Conservation (phyloP, 1,284 basidiomycete genomes). For the Neolentinus lepideus region DNA sequence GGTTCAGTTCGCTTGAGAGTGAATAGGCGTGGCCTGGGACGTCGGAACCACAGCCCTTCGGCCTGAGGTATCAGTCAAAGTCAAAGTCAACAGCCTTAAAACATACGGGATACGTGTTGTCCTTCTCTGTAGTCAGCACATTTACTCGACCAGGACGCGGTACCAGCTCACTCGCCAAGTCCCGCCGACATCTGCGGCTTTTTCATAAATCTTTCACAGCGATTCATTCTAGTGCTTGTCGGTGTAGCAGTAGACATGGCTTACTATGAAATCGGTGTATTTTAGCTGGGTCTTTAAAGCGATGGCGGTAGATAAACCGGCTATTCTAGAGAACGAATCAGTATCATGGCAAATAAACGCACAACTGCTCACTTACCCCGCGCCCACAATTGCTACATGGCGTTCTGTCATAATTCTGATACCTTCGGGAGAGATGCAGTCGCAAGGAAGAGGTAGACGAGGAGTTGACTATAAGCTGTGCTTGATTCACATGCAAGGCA, state of each 20-base stretch:
- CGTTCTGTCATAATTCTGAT: slow-evolving; percentile 7
- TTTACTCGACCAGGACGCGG: neutral
- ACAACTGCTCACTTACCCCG: slow-evolving; percentile 30
- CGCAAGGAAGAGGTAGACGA: neutral
- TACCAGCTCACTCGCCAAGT: slow-evolving; percentile 39
- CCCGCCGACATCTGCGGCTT: slow-evolving; percentile 35
- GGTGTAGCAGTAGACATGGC: slow-evolving; percentile 8
- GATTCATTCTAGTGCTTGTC: too few relatives aligned
- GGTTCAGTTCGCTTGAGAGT: slow-evolving; percentile 47
- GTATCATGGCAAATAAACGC: neutral
- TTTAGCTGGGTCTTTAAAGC: slow-evolving; percentile 34
- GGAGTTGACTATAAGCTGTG: neutral
- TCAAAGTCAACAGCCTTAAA: neutral
- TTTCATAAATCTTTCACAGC: slow-evolving; percentile 54
- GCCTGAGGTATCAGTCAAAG: neutral
- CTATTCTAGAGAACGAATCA: slow-evolving; percentile 17
- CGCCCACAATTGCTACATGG: slow-evolving; percentile 37
- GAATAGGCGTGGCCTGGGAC: slow-evolving; percentile 49
- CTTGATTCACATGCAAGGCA: neutral
- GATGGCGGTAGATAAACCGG: slow-evolving; percentile 41
- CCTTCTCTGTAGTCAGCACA: slow-evolving; percentile 17
- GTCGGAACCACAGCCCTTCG: slow-evolving; percentile 46
- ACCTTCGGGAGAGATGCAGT: neutral
- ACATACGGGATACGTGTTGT: slow-evolving; percentile 30
- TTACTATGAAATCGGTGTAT: slow-evolving; percentile 39